Evolutionary conservation across 306 rosid species (phyloP), one percentile per base, ranked within the genome.

Genomic region (Fragaria nilgerrensis): DNA sequence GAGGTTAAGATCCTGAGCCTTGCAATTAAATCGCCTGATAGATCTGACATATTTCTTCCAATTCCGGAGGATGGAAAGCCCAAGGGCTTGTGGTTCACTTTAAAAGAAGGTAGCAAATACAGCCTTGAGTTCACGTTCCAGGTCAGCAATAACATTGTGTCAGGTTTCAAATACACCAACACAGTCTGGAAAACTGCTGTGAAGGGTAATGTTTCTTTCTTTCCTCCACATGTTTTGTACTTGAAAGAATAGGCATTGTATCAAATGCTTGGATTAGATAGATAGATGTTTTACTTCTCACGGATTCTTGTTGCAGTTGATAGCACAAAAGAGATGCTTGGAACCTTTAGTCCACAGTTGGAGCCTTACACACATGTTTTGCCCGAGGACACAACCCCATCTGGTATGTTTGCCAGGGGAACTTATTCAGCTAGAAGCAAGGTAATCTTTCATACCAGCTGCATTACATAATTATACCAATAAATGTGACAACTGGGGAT

Each of bases 21-120:
- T 48, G 96, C 93, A 27, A 95, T 95, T 27, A 91, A 86, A 82
- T 47, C 93, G 39, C 85, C 87, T 19, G 93, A 76, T 29, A 91
- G 98, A 89, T 3, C 82, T 68, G 97, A 92, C 77, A 92, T 92
- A 36, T 76, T 92, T 76, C 96, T 95, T 67, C 85, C 93, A 17
- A 81, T 92, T 74, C 97, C 97, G 7, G 96, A 89, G 69, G 84
- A 27, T 34, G 96, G 97, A 79, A 92, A 88, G 64, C 97, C 93
- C 44, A 86, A 90, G 83, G 93, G 98, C 43, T 75, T 75, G 27
- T 95, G 98, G 98, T 95, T 95, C 80, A 92, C 97, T 80, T 83
- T 95, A 91, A 95, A 95, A 87, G 99, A 95, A 84, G 99, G 98
- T 55, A 92, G 99, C 91, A 91, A 79, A 70, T 95, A 92, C 86